Evolutionary conservation across 768 basidiomycete species (phyloP).

Genomic region (Collybia nuda): DNA sequence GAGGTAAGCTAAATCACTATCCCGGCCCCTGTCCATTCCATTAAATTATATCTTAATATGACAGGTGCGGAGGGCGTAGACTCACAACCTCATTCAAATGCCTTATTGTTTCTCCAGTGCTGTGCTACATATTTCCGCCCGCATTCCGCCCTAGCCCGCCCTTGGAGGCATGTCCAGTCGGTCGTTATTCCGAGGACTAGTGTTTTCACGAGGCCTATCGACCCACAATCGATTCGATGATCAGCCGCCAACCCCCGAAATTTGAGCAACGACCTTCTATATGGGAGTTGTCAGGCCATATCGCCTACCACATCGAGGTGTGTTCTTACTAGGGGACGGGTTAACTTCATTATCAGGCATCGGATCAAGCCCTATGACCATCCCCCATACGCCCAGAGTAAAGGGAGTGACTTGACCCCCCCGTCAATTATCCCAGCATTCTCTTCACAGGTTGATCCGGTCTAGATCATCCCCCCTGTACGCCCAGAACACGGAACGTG

Average conservation of each 20-base stretch:
- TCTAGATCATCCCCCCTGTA: too few relatives aligned
- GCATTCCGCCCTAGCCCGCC: too few relatives aligned
- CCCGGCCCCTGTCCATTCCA: too few relatives aligned
- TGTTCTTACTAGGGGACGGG: not conserved
- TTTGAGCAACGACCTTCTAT: too few relatives aligned
- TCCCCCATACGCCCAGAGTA: not conserved
- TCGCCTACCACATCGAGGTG: not conserved
- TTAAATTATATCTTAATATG: too few relatives aligned
- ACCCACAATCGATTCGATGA: not conserved
- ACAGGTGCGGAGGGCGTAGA: not conserved
- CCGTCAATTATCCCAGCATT: too few relatives aligned
- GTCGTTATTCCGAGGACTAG: not conserved
- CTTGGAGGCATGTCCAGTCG: not conserved
- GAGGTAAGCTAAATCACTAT: too few relatives aligned
- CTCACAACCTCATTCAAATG: not conserved
- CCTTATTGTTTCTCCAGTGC: not conserved
- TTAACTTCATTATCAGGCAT: slow-evolving; percentile 1
- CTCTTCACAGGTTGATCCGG: too few relatives aligned
- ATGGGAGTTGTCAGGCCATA: too few relatives aligned
- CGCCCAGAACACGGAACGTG: too few relatives aligned
- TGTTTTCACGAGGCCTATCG: not conserved
- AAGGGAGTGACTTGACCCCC: too few relatives aligned
- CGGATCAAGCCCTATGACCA: slow-evolving; percentile 3
- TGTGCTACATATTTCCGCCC: not conserved
- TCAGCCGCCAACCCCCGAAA: too few relatives aligned